phyloP scores from a whole-genome alignment of 2,329 filamentous ascomycete species.

The Xylaria sp. region DNA sequence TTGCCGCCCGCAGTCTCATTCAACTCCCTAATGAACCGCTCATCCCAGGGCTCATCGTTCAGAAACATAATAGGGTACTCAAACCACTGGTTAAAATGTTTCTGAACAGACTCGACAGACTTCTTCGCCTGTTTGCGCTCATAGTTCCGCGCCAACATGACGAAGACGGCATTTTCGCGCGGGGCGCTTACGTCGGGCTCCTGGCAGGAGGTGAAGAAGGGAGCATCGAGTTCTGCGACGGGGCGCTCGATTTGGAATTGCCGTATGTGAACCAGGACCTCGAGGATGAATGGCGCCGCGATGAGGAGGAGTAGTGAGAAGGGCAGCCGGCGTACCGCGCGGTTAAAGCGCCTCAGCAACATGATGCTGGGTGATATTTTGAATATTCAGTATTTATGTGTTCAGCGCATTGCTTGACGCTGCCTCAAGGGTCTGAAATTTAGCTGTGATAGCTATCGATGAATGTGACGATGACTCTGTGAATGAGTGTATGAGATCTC shows the following conservation, averaged over 20 bases:
- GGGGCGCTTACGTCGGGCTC: constrained; percentile 33
- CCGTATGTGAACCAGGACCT: constrained; percentile 34
- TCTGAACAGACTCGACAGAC: constrained; percentile 39
- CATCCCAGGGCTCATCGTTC: constrained; percentile 41
- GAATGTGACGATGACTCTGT: neutral
- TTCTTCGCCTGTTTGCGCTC: constrained; percentile 38
- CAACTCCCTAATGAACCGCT: constrained; percentile 36
- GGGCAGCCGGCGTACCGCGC: constrained; percentile 31
- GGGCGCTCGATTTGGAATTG: constrained; percentile 34
- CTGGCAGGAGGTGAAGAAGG: constrained; percentile 38
- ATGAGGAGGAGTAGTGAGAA: constrained; percentile 30
- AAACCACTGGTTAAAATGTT: constrained; percentile 43
- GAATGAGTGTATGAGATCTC: too few relatives aligned
- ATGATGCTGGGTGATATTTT: constrained; percentile 11
- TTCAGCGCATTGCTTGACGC: constrained; percentile 21
- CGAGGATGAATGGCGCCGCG: constrained; percentile 31
- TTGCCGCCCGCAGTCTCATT: constrained; percentile 35
- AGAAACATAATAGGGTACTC: constrained; percentile 44
- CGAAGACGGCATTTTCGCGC: constrained; percentile 41
- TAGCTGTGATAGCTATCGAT: neutral
- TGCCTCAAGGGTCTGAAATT: neutral
- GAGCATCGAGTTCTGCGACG: constrained; percentile 35
- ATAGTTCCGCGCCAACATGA: constrained; percentile 43
- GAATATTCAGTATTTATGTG: neutral
- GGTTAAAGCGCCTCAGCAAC: constrained; percentile 31